Evolutionary conservation across 2,329 filamentous ascomycete genomes (phyloP).

Genomic region (Colletotrichum filicis): DNA sequence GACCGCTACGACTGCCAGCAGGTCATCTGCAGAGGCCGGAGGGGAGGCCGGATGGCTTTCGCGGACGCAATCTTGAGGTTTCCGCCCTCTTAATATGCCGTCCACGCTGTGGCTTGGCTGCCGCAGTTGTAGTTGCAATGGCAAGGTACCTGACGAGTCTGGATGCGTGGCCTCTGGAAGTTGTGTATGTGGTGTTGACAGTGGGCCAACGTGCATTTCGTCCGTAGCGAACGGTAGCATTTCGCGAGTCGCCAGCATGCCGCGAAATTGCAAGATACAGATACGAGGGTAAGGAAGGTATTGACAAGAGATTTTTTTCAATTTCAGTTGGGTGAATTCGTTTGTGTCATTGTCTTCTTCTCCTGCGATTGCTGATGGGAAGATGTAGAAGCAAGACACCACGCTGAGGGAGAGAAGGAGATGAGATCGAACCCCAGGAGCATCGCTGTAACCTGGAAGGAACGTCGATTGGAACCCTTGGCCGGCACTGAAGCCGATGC

Average conservation of each 20-base stretch:
- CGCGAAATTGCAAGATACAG: conserved; percentile 3
- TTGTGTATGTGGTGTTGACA: conserved; percentile 10
- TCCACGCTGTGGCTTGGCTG: background rate
- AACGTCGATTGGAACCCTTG: background rate
- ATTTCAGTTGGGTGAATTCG: background rate
- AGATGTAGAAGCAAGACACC: background rate
- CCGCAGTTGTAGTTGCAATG: background rate
- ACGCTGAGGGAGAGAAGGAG: background rate
- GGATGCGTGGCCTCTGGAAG: conserved; percentile 15
- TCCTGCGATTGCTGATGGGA: background rate
- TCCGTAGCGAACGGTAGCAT: conserved; percentile 26
- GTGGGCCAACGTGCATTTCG: conserved; percentile 35
- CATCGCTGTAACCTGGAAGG: background rate
- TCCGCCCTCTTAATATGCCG: background rate
- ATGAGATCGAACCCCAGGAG: background rate
- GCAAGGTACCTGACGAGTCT: background rate
- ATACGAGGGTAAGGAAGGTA: background rate
- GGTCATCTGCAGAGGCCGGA: conserved; percentile 13
- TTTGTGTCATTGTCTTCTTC: background rate
- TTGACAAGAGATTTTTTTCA: background rate
- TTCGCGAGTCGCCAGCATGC: conserved; percentile 6
- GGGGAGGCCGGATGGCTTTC: conserved; percentile 14
- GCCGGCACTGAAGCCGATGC: background rate
- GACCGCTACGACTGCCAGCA: conserved; percentile 16
- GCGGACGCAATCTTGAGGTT: conserved; percentile 24